Conservation (phyloP, 345 rosid genomes). For the Anacardium occidentale region DNA sequence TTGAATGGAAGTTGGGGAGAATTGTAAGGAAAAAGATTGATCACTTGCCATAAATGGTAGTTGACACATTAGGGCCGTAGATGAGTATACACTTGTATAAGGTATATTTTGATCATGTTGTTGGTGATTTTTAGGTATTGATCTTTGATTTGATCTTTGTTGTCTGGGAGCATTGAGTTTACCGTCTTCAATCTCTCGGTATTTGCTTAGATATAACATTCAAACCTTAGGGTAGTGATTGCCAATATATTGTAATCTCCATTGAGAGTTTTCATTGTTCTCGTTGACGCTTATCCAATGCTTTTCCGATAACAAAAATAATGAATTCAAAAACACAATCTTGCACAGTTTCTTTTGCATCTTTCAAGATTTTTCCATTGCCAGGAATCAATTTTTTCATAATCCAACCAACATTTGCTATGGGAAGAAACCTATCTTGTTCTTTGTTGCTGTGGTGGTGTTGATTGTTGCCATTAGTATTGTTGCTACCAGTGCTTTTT, state of each 20-base stretch:
- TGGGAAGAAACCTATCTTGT: conserved; percentile 69
- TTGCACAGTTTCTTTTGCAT: conserved; percentile 69
- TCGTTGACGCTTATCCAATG: conserved; percentile 69
- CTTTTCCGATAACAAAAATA: conserved; percentile 69
- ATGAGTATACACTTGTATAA: conserved; percentile 41
- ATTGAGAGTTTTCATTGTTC: conserved; percentile 66
- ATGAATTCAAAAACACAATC: conserved; percentile 79
- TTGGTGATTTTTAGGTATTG: conserved; percentile 31
- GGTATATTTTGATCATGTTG: conserved; percentile 28
- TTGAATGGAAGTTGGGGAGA: conserved; percentile 56
- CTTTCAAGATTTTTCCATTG: conserved; percentile 69
- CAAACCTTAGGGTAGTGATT: conserved; percentile 65
- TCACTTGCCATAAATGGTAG: conserved; percentile 36
- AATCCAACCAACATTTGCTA: conserved; percentile 74
- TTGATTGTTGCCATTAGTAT: conserved; percentile 11
- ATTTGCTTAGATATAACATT: conserved; percentile 59
- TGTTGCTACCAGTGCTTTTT: conserved; percentile 24
- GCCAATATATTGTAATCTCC: conserved; percentile 82
- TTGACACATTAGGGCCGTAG: conserved; percentile 40
- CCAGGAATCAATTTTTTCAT: conserved; percentile 69
- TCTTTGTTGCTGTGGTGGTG: conserved; percentile 42
- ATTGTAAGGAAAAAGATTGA: conserved; percentile 53
- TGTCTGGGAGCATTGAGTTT: conserved; percentile 59
- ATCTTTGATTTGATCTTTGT: conserved; percentile 31
- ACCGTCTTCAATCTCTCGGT: conserved; percentile 63